Conservation (phyloP, 208 protist genomes). For the Leishmania mexicana region DNA sequence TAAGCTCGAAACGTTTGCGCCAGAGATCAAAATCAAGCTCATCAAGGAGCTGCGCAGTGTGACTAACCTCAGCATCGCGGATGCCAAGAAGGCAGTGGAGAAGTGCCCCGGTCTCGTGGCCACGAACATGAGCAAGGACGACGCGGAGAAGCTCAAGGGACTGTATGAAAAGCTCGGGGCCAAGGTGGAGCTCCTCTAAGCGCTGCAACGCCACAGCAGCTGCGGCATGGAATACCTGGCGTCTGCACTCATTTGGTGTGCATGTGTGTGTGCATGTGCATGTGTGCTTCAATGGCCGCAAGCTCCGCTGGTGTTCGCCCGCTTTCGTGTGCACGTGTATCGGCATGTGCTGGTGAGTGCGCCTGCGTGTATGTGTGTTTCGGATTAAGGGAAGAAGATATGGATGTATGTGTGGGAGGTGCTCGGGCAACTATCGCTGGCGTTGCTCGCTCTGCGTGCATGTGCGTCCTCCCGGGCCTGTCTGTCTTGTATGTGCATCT, state of each 20-base stretch:
- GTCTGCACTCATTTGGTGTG: not conserved
- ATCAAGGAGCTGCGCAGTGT: conserved; percentile 92
- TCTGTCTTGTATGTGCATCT: not conserved
- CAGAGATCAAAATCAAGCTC: conserved; percentile 90
- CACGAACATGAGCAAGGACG: conserved; percentile 85
- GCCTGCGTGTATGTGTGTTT: not conserved
- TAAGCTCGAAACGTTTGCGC: conserved; percentile 83
- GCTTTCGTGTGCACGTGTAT: not conserved
- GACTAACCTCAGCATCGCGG: conserved; percentile 82
- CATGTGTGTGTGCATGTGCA: not conserved
- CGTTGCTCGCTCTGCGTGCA: not conserved
- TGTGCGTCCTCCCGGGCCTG: not conserved
- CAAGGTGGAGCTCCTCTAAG: conserved; percentile 85
- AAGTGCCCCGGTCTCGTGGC: conserved; percentile 90
- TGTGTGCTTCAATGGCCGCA: not conserved
- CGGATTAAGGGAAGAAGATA: not conserved
- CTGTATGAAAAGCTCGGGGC: conserved; percentile 91
- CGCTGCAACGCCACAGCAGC: not conserved
- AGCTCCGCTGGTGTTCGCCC: not conserved
- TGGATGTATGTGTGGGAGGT: not conserved
- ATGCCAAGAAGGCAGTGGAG: conserved; percentile 90
- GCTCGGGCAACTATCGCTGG: not conserved
- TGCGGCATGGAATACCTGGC: not conserved
- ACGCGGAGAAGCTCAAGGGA: conserved; percentile 90
- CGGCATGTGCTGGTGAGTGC: not conserved